These are phyloP conservation scores for Malassezia furfur DNA, from an alignment of 1,284 basidiomycete species.

Conservation along the genomic window DNA sequence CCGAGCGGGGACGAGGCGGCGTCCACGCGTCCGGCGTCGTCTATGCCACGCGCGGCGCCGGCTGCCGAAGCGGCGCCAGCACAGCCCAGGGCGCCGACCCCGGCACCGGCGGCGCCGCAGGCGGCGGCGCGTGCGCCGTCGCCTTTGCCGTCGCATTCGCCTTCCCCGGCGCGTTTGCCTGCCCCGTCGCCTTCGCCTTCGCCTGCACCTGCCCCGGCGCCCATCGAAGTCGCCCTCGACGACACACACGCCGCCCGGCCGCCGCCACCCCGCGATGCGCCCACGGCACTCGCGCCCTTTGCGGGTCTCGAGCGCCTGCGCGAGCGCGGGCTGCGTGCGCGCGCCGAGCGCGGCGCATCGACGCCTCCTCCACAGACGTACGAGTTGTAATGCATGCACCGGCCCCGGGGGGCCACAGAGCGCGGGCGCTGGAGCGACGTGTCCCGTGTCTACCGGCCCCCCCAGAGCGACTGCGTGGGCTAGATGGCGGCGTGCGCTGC, in stretches of 20 bases:
- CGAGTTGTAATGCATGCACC: conserved; percentile 1
- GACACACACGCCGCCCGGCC: too few relatives aligned
- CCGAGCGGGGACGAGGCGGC: conserved; percentile 11
- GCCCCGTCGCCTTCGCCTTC: too few relatives aligned
- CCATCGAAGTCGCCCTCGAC: too few relatives aligned
- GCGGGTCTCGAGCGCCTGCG: conserved; percentile 7
- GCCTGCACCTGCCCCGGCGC: neutral
- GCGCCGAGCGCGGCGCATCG: neutral
- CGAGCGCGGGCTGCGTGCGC: conserved; percentile 11
- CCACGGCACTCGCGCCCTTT: neutral
- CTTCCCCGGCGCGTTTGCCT: too few relatives aligned
- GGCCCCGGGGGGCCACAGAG: conserved; percentile 9
- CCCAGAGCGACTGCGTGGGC: conserved; percentile 7
- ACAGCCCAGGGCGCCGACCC: neutral
- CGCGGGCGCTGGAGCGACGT: neutral
- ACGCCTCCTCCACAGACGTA: conserved; percentile 5
- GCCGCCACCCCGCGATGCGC: too few relatives aligned
- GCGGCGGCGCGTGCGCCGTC: too few relatives aligned
- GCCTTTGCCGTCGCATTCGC: too few relatives aligned
- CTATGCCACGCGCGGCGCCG: too few relatives aligned
- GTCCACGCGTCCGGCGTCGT: too few relatives aligned
- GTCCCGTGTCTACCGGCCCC: conserved; percentile 12
- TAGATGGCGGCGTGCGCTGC: neutral
- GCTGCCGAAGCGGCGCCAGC: neutral
- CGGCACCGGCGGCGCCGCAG: neutral